Conservation (phyloP, 2,329 filamentous ascomycete species). For the Fusarium burgessii region DNA sequence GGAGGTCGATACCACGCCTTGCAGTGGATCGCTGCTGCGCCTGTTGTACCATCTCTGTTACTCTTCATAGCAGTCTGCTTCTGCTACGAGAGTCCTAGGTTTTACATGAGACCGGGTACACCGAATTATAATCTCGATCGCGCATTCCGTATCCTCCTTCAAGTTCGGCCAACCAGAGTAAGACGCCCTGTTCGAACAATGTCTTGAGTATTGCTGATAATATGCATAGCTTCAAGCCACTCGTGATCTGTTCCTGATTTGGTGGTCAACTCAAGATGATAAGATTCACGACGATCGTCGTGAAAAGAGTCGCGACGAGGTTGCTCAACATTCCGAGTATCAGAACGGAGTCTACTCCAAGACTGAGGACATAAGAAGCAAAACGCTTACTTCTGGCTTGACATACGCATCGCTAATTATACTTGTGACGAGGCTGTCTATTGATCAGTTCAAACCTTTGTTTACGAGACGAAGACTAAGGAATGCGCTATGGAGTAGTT, state of each 20-base stretch:
- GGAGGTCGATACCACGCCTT: conserved; percentile 31
- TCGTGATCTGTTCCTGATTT: conserved; percentile 54
- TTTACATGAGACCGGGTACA: conserved; percentile 52
- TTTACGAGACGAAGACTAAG: conserved; percentile 21
- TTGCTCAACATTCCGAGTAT: background rate
- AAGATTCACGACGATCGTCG: background rate
- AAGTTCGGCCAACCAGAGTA: conserved; percentile 49
- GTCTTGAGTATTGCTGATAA: background rate
- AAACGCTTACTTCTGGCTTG: conserved; percentile 4
- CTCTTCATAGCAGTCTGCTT: conserved; percentile 52
- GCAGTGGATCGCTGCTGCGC: conserved; percentile 52
- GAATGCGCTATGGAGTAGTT: conserved; percentile 45
- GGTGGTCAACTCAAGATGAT: conserved; percentile 24
- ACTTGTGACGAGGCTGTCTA: conserved; percentile 23
- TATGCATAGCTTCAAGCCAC: conserved; percentile 51
- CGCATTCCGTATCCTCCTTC: conserved; percentile 51
- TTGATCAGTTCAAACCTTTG: conserved; percentile 30
- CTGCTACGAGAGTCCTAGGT: conserved; percentile 56
- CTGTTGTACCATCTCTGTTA: conserved; percentile 51
- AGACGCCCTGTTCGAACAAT: accelerated
- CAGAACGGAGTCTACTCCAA: background rate
- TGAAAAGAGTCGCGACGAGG: background rate
- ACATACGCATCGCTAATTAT: conserved; percentile 30
- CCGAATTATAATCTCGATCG: conserved; percentile 50
- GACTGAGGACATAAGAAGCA: too few species aligned